Evolutionary conservation across 176 grass and related monocot genomes (phyloP).

Genomic region (Rhynchospora tenuis): DNA sequence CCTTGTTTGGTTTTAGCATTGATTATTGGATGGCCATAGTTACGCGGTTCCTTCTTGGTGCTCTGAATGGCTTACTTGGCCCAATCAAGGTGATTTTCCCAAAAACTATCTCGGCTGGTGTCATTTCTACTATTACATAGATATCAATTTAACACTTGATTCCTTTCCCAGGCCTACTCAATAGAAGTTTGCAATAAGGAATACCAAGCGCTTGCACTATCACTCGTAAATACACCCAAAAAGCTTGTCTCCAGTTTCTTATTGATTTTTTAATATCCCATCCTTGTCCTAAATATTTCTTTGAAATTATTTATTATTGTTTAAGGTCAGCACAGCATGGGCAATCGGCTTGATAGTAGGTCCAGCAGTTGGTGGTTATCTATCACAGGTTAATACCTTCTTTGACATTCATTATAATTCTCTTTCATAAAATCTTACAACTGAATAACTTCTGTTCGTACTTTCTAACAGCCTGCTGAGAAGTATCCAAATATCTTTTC

Average conservation of each 20-base stretch:
- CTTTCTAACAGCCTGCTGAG: slow-evolving; percentile 43
- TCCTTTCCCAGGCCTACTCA: slow-evolving; percentile 47
- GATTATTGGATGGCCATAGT: slow-evolving; percentile 63
- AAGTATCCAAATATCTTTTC: slow-evolving; percentile 60
- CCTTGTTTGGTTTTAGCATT: slow-evolving; percentile 50
- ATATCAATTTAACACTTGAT: background rate
- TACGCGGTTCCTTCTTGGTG: slow-evolving; percentile 58
- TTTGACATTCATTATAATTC: background rate
- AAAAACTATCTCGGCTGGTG: background rate
- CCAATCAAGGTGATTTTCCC: slow-evolving; percentile 55
- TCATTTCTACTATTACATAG: slow-evolving; percentile 1
- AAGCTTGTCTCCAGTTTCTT: background rate
- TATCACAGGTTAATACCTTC: slow-evolving; percentile 51
- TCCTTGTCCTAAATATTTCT: background rate
- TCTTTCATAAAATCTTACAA: background rate
- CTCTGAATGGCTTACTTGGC: slow-evolving; percentile 52
- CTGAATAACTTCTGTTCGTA: background rate
- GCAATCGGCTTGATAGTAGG: slow-evolving; percentile 86
- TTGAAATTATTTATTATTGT: background rate
- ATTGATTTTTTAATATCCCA: background rate
- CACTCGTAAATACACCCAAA: slow-evolving; percentile 38
- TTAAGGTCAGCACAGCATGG: slow-evolving; percentile 51
- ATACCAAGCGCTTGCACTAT: slow-evolving; percentile 49
- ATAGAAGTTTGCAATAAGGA: slow-evolving; percentile 58
- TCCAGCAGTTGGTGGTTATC: slow-evolving; percentile 83